A percentile compares a stretch with the other conserved stretches of the same genome.
Evolutionary conservation across 1,284 basidiomycete genomes (phyloP).

Genomic region (Leccinum solheimii): DNA sequence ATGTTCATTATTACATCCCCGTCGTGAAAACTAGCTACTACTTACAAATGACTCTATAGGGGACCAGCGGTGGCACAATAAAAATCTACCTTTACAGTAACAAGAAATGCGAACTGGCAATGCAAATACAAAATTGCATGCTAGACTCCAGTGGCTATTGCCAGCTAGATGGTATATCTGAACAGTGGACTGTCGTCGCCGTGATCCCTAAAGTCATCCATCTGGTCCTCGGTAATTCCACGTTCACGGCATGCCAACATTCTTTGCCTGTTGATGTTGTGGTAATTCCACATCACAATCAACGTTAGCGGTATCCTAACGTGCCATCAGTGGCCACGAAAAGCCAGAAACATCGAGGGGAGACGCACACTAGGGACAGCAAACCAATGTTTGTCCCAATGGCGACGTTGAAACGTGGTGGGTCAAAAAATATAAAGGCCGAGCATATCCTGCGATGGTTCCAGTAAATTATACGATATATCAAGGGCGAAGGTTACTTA

Average conservation of each 20-base stretch:
- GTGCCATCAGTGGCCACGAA: constrained; percentile 1
- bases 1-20: not conserved
- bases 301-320: constrained; percentile 25
- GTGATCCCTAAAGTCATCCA: constrained; percentile 39
- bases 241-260: constrained; percentile 38
- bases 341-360: not conserved
- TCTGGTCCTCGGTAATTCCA: constrained; percentile 39
- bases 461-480: too few relatives aligned
- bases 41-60: not conserved
- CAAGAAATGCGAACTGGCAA: not conserved
- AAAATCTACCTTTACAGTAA: not conserved
- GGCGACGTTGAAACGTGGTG: constrained; percentile 48
- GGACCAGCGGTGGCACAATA: not conserved
- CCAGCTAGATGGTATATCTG: constrained; percentile 33
- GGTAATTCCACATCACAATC: constrained; percentile 41
- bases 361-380: constrained; percentile 28
- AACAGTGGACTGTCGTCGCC: constrained; percentile 53
- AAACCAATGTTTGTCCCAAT: constrained; percentile 44
- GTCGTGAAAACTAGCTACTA: not conserved
- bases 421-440: constrained; percentile 45
- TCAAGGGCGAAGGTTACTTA: constrained; percentile 17
- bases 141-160: not conserved
- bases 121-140: not conserved
- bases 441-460: constrained; percentile 39
- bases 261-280: constrained; percentile 41